Evolutionary conservation across 805 yeast genomes (phyloP).

Genomic region (Kodamaea hsintzibuensis): DNA sequence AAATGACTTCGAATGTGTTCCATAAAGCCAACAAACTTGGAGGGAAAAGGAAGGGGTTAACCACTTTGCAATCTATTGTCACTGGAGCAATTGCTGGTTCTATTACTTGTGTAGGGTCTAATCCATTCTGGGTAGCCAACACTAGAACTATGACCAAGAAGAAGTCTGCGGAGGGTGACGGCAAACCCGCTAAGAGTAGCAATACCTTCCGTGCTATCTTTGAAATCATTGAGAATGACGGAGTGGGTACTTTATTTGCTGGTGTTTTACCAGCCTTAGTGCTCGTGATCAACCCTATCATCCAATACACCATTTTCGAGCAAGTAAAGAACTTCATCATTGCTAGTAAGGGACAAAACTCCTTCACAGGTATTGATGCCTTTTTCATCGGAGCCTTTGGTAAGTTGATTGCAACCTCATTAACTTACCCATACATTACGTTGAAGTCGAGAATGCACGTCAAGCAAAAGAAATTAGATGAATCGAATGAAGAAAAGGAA

Average conservation of each 20-base stretch:
- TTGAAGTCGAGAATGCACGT: constrained; percentile 87
- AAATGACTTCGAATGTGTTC: constrained; percentile 56
- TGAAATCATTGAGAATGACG: constrained; percentile 70
- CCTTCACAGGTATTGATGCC: constrained; percentile 73
- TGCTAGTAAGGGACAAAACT: constrained; percentile 47
- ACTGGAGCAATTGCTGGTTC: constrained; percentile 89
- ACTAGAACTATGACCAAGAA: constrained; percentile 77
- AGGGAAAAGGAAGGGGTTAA: constrained; percentile 40
- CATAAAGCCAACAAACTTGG: constrained; percentile 31
- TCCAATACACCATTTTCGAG: constrained; percentile 90
- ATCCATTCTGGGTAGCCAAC: constrained; percentile 95
- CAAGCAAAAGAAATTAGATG: constrained; percentile 31
- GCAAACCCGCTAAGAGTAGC: constrained; percentile 24
- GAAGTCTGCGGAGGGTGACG: constrained; percentile 22
- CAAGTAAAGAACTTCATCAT: constrained; percentile 71
- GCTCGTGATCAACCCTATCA: constrained; percentile 82
- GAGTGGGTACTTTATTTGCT: constrained; percentile 69
- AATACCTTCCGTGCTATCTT: constrained; percentile 57
- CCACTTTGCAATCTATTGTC: constrained; percentile 65
- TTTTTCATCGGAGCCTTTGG: constrained; percentile 88
- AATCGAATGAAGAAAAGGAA: constrained; percentile 20
- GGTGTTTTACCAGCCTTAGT: constrained; percentile 89
- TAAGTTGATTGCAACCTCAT: constrained; percentile 82
- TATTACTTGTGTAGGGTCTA: constrained; percentile 75
- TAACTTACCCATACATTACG: constrained; percentile 91